Conservation (phyloP, 805 yeast species). For the Metschnikowia reukaufii region DNA sequence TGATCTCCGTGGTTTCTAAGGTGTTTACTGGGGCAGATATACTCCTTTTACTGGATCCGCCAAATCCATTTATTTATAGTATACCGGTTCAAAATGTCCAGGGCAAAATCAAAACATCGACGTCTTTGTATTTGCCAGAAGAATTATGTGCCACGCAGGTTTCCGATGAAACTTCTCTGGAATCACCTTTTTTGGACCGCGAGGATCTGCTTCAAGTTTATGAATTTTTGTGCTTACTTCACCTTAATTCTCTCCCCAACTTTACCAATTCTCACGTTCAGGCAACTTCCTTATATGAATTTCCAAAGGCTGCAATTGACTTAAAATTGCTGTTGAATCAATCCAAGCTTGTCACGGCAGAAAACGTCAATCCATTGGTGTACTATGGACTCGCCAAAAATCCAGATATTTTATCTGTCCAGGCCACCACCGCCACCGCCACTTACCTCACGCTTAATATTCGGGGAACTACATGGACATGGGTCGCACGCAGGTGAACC, state of each 20-base stretch:
- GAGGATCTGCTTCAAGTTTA: constrained; percentile 10
- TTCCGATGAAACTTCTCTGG: not conserved
- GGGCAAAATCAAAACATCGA: not conserved
- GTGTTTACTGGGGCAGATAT: constrained; percentile 11
- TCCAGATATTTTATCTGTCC: constrained; percentile 9
- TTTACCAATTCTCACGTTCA: constrained; percentile 10
- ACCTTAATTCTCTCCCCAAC: constrained; percentile 17
- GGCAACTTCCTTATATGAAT: constrained; percentile 14
- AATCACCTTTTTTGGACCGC: not conserved
- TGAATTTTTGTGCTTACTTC: constrained; percentile 18
- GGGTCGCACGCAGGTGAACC: constrained; percentile 3
- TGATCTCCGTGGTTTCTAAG: constrained; percentile 6
- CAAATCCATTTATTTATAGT: not conserved
- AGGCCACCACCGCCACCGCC: constrained; percentile 9
- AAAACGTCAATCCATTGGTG: constrained; percentile 8
- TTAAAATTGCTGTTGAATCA: not conserved
- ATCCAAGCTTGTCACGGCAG: not conserved
- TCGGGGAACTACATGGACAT: not conserved
- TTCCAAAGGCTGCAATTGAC: constrained; percentile 1
- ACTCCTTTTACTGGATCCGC: not conserved
- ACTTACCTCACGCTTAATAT: constrained; percentile 1
- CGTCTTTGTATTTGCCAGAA: not conserved
- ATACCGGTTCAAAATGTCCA: not conserved
- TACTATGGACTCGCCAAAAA: constrained; percentile 4
- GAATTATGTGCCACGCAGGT: not conserved